A percentile compares a stretch with the other conserved stretches of the same genome.
phyloP scores from a whole-genome alignment of 495 filamentous ascomycete genomes.

The Penicillium paradoxum region DNA sequence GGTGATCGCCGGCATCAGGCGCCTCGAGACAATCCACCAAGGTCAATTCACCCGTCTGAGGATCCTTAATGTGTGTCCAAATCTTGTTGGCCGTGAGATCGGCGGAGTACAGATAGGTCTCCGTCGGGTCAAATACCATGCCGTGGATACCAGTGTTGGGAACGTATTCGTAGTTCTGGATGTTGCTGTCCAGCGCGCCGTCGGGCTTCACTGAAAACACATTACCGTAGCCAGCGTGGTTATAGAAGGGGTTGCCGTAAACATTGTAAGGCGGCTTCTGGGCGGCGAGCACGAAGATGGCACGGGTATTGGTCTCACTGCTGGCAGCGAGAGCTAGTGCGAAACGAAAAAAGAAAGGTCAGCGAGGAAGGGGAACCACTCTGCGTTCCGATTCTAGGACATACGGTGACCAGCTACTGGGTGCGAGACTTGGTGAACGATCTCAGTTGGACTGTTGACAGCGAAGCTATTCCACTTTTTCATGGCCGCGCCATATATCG shows the following conservation, averaged over 20 bases:
- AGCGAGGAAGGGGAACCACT: neutral
- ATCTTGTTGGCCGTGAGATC: slow-evolving; percentile 81
- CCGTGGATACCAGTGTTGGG: slow-evolving; percentile 75
- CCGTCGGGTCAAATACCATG: slow-evolving; percentile 81
- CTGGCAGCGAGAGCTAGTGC: slow-evolving; percentile 57
- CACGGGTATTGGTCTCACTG: slow-evolving; percentile 70
- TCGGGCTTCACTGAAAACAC: slow-evolving; percentile 63
- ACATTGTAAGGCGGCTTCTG: slow-evolving; percentile 71
- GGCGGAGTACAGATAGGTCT: slow-evolving; percentile 81
- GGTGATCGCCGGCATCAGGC: slow-evolving; percentile 66
- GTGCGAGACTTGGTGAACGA: slow-evolving; percentile 68
- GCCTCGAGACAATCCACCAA: slow-evolving; percentile 66
- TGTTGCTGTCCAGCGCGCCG: slow-evolving; percentile 59
- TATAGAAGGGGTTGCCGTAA: slow-evolving; percentile 85
- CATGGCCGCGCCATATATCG: slow-evolving; percentile 82
- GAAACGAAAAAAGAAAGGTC: neutral
- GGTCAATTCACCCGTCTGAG: slow-evolving; percentile 55
- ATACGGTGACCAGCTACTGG: slow-evolving; percentile 60
- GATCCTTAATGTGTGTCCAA: slow-evolving; percentile 75
- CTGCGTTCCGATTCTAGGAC: slow-evolving; percentile 13
- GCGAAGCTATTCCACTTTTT: slow-evolving; percentile 82
- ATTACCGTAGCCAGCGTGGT: slow-evolving; percentile 72
- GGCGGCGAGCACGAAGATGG: slow-evolving; percentile 79
- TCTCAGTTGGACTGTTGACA: slow-evolving; percentile 71
- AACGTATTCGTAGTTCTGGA: slow-evolving; percentile 76